Evolutionary conservation across 805 yeast species (phyloP).

Genomic region (Pichia nanzhaoensis): DNA sequence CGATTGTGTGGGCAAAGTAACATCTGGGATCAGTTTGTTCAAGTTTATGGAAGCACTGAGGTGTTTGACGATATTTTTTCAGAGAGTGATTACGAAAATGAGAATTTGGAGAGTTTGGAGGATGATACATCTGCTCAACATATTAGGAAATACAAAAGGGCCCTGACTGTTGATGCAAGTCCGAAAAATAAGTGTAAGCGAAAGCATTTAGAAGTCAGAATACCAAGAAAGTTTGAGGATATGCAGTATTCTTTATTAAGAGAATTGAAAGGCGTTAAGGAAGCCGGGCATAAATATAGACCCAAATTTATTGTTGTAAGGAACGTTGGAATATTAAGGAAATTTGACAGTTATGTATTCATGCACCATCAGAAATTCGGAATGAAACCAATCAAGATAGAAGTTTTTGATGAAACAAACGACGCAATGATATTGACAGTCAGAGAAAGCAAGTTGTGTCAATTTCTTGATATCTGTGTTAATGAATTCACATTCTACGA

Average conservation of each 20-base stretch:
- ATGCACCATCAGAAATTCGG: neutral
- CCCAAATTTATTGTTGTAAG: conserved; percentile 5
- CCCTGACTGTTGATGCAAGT: neutral
- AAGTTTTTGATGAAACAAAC: conserved; percentile 3
- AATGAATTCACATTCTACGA: neutral
- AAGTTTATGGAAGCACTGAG: neutral
- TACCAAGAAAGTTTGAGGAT: neutral
- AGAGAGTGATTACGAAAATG: neutral
- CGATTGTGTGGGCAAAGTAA: neutral
- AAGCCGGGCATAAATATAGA: neutral
- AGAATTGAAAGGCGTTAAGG: neutral
- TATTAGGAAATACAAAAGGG: neutral
- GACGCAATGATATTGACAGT: conserved; percentile 1
- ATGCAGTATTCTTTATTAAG: neutral
- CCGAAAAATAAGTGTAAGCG: neutral
- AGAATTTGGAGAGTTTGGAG: neutral
- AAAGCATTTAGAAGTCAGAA: too few species aligned
- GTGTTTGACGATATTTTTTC: neutral
- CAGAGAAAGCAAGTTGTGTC: neutral
- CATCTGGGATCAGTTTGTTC: neutral
- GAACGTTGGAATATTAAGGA: neutral
- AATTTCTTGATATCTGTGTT: conserved; percentile 2
- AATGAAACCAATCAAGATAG: conserved; percentile 4
- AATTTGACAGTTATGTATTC: conserved; percentile 2
- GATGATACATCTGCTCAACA: neutral